Evolutionary conservation across 768 basidiomycete genomes (phyloP).

Genomic region (Boletus huronensis): DNA sequence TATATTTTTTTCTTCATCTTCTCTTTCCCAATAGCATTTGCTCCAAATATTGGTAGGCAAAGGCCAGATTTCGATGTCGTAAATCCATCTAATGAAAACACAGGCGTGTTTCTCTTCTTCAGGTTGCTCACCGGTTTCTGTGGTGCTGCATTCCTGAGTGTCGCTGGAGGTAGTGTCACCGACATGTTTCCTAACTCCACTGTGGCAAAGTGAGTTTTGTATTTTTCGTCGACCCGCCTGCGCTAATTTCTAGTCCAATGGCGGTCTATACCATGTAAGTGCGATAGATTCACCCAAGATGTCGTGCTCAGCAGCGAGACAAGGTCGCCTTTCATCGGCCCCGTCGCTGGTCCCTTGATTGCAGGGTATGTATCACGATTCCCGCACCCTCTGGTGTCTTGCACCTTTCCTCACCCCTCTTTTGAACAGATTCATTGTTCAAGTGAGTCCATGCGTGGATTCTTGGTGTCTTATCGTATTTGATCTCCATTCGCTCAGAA

Average conservation of each 20-base stretch:
- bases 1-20: constrained; percentile 60
- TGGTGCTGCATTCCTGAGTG: constrained; percentile 56
- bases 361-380: constrained; percentile 44
- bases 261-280: constrained; percentile 45
- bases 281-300: neutral
- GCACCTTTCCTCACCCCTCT: neutral
- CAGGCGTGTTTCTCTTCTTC: constrained; percentile 61
- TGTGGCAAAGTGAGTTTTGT: constrained; percentile 53
- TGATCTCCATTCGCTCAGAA: constrained; percentile 35
- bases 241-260: constrained; percentile 45
- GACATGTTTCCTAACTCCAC: constrained; percentile 54
- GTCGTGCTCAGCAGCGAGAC: neutral
- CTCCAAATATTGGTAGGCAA: constrained; percentile 53
- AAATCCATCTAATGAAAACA: neutral
- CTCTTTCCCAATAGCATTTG: constrained; percentile 71
- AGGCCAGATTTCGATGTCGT: neutral
- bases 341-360: constrained; percentile 53
- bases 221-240: neutral
- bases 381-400: neutral
- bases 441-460: constrained; percentile 35
- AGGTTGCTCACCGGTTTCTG: constrained; percentile 54
- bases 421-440: constrained; percentile 61
- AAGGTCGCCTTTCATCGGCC: constrained; percentile 53
- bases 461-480: constrained; percentile 1
- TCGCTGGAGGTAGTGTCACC: constrained; percentile 58